Evolutionary conservation across 768 basidiomycete species (phyloP).

Genomic region (Rhodotorula paludigena): DNA sequence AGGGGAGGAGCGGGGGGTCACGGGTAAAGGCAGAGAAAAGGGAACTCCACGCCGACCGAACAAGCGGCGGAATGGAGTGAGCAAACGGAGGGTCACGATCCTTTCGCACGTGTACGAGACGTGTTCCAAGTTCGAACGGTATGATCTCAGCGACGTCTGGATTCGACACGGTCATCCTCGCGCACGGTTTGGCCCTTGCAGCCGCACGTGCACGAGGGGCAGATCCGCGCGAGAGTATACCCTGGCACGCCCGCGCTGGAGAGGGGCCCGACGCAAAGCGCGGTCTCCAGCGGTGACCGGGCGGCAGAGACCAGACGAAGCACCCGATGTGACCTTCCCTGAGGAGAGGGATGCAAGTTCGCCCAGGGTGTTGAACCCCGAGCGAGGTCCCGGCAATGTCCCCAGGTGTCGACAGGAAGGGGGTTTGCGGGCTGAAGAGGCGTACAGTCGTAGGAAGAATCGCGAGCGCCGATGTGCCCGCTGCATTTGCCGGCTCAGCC

Average conservation of each 20-base stretch:
- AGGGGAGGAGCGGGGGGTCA: constrained; percentile 55
- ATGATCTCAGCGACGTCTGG: constrained; percentile 65
- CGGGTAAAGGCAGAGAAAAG: constrained; percentile 7
- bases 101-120: constrained; percentile 95
- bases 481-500: not conserved
- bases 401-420: not conserved
- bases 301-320: not conserved
- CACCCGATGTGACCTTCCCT: constrained; percentile 3
- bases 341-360: not conserved
- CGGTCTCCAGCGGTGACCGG: not conserved
- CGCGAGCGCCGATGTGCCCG: too few relatives aligned
- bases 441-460: not conserved
- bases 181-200: not conserved
- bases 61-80: not conserved
- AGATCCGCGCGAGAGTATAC: not conserved
- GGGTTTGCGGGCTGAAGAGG: not conserved
- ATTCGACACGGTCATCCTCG: not conserved
- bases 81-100: constrained; percentile 51
- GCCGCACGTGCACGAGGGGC: not conserved
- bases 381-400: not conserved
- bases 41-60: constrained; percentile 48
- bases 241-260: too few relatives aligned
- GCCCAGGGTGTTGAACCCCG: not conserved
- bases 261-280: not conserved
- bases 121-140: constrained; percentile 97